Base-by-base conservation (phyloP, 2,329 filamentous ascomycete genomes). In the Trichoderma sp. region DNA sequence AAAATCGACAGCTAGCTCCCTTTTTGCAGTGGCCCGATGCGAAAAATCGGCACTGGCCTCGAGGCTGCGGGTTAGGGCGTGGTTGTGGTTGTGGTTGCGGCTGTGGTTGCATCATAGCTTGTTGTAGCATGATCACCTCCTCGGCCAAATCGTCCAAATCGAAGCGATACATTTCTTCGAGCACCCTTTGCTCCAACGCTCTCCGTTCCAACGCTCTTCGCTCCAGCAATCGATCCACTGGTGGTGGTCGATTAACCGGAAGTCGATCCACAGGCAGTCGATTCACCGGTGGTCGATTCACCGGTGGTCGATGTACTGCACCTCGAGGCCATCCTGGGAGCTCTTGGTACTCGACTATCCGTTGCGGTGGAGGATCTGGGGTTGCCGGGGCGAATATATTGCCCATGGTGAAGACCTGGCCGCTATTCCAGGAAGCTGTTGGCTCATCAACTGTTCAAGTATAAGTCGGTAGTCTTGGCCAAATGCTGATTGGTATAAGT, bases 1-100 rank as follows among this genome's bases (percentile, higher is more conserved):
- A 70, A 64, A 70, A 63, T 36, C 14, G 32, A 30, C 71, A 72
- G 21, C 9, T 12, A 30, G 28, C 43, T 57, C 71, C 71, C 28
- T 57, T 63, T 28, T 43, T 32, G 36, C 71, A 72, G 57, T 21
- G 43, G 3, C 71, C 71, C 14, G 30, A 28, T 32, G 71, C 65
- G 6, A 56, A 72, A 18, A 57, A 57, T 26, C 39, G 57, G 3
- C 71, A 72, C 6, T 15, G 57, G 5, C 36, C n/a, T 21, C 18
- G 65, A 24, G 58, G 18, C 11, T 47, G 64, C n/a, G n/a, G 7
- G 5, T 26, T 36, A 26, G 39, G 39, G 8, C 18, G 60, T 21
- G 36, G 60, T 15, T 24, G 32, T 3, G 6, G 2, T 12, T 34
- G 32, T 12, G 24, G 5, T 7, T n/a, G 56, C 4, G 36, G 36